phyloP scores from a whole-genome alignment of 805 yeast genomes.

The Sporopachydermia lactativora region DNA sequence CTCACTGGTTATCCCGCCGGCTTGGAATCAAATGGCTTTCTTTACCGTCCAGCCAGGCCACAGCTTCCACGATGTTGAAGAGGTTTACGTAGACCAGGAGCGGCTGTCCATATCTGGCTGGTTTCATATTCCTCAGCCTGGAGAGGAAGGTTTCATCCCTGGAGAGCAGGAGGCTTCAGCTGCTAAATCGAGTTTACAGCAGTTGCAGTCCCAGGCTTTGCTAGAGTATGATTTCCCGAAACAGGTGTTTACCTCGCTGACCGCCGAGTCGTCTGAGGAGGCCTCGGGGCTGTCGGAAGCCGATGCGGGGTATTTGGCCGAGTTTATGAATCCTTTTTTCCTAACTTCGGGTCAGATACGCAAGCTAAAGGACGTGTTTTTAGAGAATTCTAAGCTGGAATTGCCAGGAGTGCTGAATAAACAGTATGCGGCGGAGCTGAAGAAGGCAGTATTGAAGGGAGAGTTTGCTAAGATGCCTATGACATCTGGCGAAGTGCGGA shows the following conservation, averaged over 20 bases:
- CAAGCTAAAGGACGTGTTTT: conserved; percentile 36
- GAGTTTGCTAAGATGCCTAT: conserved; percentile 59
- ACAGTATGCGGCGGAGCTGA: conserved; percentile 34
- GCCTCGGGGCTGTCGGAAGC: conserved; percentile 15
- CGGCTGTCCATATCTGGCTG: conserved; percentile 94
- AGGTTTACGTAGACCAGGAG: conserved; percentile 82
- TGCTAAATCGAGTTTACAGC: conserved; percentile 64
- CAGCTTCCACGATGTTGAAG: conserved; percentile 97
- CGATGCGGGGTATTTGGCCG: conserved; percentile 36
- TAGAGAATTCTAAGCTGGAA: conserved; percentile 56
- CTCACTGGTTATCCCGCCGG: conserved; percentile 62
- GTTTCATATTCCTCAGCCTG: conserved; percentile 95
- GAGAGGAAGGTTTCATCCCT: conserved; percentile 71
- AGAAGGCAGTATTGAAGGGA: conserved; percentile 31
- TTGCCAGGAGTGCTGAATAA: conserved; percentile 47
- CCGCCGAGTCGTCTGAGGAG: not conserved
- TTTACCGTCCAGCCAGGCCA: conserved; percentile 94
- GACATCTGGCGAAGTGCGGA: conserved; percentile 34
- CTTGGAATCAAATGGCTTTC: conserved; percentile 91
- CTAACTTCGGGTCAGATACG: conserved; percentile 23
- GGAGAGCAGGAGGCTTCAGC: conserved; percentile 77
- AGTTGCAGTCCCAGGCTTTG: conserved; percentile 58
- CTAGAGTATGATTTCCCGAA: conserved; percentile 78
- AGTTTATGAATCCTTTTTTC: conserved; percentile 43
- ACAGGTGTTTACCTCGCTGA: conserved; percentile 15